Base-by-base conservation (phyloP, 2,329 filamentous ascomycete genomes). In the Aureobasidium sp. region DNA sequence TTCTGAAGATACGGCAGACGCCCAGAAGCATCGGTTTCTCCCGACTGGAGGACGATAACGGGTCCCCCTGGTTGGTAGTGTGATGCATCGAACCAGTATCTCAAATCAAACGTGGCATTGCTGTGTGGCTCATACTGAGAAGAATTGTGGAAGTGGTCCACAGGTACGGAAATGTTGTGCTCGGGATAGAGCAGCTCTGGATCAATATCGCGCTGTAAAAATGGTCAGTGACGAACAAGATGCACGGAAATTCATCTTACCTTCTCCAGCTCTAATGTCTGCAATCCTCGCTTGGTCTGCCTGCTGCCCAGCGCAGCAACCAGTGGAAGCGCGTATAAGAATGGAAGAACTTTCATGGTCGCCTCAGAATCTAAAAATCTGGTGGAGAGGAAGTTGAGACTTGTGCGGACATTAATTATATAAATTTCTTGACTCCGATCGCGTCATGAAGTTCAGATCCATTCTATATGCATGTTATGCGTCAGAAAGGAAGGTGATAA, bases 111-210 rank as follows among this genome's bases (percentile, higher is more conserved):
- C 1, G 71, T 78, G 22, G 68, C 83, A 59, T 85, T 72, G 7
- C 78, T 80, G 67, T 94, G 88, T 30, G 89, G 88, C 66, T 84
- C 86, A 64, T 94, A 94, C 44, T 75, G 72, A 2, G 81, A 79
- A 52, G 90, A 84, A 63, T 91, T 88, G 69, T 86, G 86, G 70
- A 93, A 94, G 64, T 93, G 87, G 67, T 95, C 88, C 29, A 94
- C 74, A 0, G 79, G 79, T 1, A 79, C 74, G 0, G 75, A 74
- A 54, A 82, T 64, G 58, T 77, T 79, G 62, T 78, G 64, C 24
- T 67, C 71, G 3, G 75, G 71, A 59, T 78, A 80, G 8, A 73
- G 61, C 16, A 62, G 39, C 3, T 59, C 57, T 2, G 65, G 68
- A 54, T 74, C 65, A 11, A 62, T 54, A 38, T 62, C 63, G 11